A percentile compares a stretch with the other conserved stretches of the same genome.
These are phyloP conservation scores for Saccharum hybrid DNA, from an alignment of 202 grass and related monocot species.

Conservation along the genomic window DNA sequence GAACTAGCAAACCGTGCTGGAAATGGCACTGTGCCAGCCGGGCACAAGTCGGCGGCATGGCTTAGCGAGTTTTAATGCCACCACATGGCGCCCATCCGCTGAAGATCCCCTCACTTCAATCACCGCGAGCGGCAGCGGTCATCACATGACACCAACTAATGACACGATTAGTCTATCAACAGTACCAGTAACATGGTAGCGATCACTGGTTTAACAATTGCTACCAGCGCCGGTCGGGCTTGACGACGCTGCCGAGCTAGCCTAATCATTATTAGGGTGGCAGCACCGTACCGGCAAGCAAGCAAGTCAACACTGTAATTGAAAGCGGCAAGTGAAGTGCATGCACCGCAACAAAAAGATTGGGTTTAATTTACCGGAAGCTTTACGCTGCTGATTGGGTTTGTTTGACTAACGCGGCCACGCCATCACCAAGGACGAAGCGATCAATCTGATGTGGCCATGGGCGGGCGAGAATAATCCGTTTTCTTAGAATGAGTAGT, in stretches of 20 bases:
- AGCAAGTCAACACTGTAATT: conserved; percentile 34
- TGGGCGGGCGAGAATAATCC: neutral
- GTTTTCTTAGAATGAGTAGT: no score
- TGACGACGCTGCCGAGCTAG: neutral
- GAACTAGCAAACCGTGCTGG: neutral
- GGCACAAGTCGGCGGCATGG: neutral
- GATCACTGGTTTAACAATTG: conserved; percentile 27
- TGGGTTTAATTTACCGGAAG: neutral
- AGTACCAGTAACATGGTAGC: neutral
- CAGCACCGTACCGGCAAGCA: neutral
- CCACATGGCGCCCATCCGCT: conserved; percentile 31
- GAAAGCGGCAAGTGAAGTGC: neutral
- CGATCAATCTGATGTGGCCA: no score
- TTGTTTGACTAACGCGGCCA: conserved; percentile 46
- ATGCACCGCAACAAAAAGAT: neutral
- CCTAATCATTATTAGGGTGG: conserved; percentile 10
- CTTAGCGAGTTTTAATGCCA: conserved; percentile 39
- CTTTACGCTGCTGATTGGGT: neutral
- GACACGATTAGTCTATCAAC: conserved; percentile 36
- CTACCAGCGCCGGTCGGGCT: neutral
- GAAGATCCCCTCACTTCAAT: neutral
- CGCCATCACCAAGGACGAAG: neutral
- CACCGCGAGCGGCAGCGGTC: neutral
- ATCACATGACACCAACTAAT: conserved; percentile 46
- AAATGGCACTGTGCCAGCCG: neutral